Evolutionary conservation across 2,329 filamentous ascomycete species (phyloP), one percentile per base, ranked within the genome.

Genomic region (Ceratocystis diversiconidia): DNA sequence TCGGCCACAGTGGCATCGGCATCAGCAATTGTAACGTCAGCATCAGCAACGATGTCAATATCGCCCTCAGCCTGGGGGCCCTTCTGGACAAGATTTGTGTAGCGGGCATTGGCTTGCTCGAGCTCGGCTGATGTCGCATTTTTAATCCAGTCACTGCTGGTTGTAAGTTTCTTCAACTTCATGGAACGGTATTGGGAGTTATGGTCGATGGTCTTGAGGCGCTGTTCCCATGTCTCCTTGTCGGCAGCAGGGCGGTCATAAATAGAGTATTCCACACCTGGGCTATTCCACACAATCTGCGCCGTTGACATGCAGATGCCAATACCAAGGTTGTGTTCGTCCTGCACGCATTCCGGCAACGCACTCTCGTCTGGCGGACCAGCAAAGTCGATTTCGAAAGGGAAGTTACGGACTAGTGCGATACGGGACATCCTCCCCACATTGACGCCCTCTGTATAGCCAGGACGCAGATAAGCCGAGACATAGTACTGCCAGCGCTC

Each of bases 401-500:
- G 85, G 46, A 90, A 77, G 73, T 89, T 92, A 66, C 88, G 86
- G 62, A 84, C 82, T 17, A 92, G 79, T 66, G 91, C 84, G 3
- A 85, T 81, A 75, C 85, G 87, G 68, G 82, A 83, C 71, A 90
- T 80, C 61, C 82, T 83, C 5, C 81, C 80, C 62, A 85, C 79
- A 5, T 81, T 78, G 2, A 94, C 81, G 15, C 89, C 89, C 75
- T 94, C 89, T 0, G 94, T 99, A 1, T 90, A 89, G 72, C 96
- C 90, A 28, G 92, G 83, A 69, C 90, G 89, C 70, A 90, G 89
- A 75, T 89, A 97, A 0, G 92, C 91, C 19, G 92, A 92, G 66
- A 96, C 90, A 73, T 99, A 99, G 77, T 95, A 95, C 71, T 92
- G 89, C 94, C 94, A 99, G 48, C 85, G 82, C 68, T 90, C 86